Evolutionary conservation across 371 early-diverging fungal species (phyloP).

Genomic region (Umbelopsis sp.): DNA sequence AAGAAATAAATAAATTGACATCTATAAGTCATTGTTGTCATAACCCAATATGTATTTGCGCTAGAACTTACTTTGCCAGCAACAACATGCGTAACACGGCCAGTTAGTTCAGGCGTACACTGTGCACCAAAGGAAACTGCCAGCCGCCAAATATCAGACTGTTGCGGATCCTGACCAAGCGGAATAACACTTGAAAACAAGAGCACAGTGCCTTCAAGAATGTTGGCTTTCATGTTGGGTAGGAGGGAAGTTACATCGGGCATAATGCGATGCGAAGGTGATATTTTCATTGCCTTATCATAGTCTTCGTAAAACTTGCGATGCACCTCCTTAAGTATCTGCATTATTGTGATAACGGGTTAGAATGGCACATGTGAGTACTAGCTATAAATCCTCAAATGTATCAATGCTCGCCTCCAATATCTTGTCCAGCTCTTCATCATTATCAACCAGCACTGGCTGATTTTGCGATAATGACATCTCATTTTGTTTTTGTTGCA

Average conservation of each 20-base stretch:
- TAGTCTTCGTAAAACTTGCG: constrained; percentile 50
- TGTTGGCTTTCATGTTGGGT: constrained; percentile 52
- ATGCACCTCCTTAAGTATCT: constrained; percentile 62
- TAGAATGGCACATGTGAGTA: not conserved
- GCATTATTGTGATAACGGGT: not conserved
- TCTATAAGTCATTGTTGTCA: not conserved
- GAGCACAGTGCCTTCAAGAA: constrained; percentile 49
- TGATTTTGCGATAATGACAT: constrained; percentile 25
- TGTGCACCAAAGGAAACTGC: constrained; percentile 74
- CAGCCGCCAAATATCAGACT: constrained; percentile 74
- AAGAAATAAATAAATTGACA: not conserved
- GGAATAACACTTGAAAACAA: constrained; percentile 66
- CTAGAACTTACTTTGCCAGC: constrained; percentile 59
- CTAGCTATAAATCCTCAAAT: not conserved
- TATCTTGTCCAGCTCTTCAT: constrained; percentile 55
- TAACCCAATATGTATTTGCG: not conserved
- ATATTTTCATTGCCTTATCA: constrained; percentile 26
- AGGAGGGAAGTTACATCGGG: constrained; percentile 57
- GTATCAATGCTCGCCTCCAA: constrained; percentile 38
- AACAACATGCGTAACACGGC: constrained; percentile 75
- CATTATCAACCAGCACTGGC: constrained; percentile 54
- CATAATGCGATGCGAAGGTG: constrained; percentile 16
- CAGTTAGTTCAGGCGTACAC: constrained; percentile 60
- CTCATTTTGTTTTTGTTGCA: constrained; percentile 34
- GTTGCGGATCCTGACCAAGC: constrained; percentile 41